A percentile compares a stretch with the other conserved stretches of the same genome.
Evolutionary conservation across 2,329 filamentous ascomycete genomes (phyloP).

Genomic region (Cordyceps cateniannulata): DNA sequence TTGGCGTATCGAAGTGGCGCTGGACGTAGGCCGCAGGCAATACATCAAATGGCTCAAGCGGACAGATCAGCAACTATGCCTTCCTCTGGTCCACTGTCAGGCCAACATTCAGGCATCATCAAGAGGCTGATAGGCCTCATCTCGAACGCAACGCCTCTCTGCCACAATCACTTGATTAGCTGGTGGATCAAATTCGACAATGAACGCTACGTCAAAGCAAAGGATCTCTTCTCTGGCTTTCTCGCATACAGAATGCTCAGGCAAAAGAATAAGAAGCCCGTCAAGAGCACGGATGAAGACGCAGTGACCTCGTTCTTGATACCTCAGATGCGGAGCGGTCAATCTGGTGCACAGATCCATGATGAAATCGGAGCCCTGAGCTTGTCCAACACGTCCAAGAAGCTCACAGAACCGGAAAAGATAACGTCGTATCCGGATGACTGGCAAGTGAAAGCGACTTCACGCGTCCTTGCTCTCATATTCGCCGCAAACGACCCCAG

Average conservation of each 20-base stretch:
- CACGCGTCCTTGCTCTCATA: conserved; percentile 71
- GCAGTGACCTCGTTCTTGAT: conserved; percentile 63
- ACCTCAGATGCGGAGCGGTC: conserved; percentile 63
- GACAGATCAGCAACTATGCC: conserved; percentile 18
- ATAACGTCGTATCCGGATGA: conserved; percentile 67
- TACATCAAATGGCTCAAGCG: conserved; percentile 14
- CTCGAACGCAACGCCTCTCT: conserved; percentile 67
- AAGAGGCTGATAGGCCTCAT: conserved; percentile 78
- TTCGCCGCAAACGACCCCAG: conserved; percentile 71
- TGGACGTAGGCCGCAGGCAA: conserved; percentile 16
- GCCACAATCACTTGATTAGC: conserved; percentile 67
- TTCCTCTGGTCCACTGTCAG: conserved; percentile 41
- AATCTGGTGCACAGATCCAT: conserved; percentile 64
- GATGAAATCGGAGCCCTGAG: conserved; percentile 60
- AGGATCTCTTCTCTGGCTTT: conserved; percentile 72
- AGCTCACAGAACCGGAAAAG: conserved; percentile 47
- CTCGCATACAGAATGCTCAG: conserved; percentile 73
- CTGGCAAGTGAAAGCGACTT: conserved; percentile 81
- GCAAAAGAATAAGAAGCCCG: conserved; percentile 60
- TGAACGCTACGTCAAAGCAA: conserved; percentile 61
- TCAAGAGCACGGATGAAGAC: conserved; percentile 47
- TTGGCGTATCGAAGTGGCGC: conserved; percentile 26
- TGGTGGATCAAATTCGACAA: conserved; percentile 72
- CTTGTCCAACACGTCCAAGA: conserved; percentile 45
- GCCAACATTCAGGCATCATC: conserved; percentile 74